phyloP scores from a whole-genome alignment of 805 yeast genomes.

The Candida oleophila region DNA sequence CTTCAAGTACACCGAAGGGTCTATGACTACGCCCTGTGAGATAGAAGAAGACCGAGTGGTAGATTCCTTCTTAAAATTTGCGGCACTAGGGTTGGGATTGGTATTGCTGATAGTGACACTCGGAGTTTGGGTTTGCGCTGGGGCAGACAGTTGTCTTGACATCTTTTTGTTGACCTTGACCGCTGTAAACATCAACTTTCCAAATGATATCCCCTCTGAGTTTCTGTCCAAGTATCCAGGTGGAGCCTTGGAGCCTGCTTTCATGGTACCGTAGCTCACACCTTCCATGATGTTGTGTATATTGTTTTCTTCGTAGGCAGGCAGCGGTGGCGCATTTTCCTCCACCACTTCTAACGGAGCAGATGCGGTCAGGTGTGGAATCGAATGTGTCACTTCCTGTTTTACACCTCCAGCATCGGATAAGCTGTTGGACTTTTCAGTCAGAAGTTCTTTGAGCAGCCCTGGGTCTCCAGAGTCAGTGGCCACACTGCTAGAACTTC shows the following conservation, averaged over 20 bases:
- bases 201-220: slow-evolving; percentile 55
- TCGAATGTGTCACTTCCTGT: neutral
- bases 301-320: neutral
- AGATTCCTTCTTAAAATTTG: slow-evolving; percentile 22
- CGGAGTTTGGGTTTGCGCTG: slow-evolving; percentile 9
- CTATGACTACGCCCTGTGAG: neutral
- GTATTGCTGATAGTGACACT: neutral
- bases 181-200: slow-evolving; percentile 75
- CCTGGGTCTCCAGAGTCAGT: too few species aligned
- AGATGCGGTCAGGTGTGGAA: neutral
- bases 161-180: slow-evolving; percentile 48
- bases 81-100: neutral
- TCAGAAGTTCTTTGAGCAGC: neutral
- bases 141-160: slow-evolving; percentile 12
- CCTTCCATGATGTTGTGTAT: slow-evolving; percentile 4
- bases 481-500: neutral
- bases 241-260: slow-evolving; percentile 6
- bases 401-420: neutral
- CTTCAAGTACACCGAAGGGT: slow-evolving; percentile 3
- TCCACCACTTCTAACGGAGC: neutral
- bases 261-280: slow-evolving; percentile 2
- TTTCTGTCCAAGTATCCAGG: slow-evolving; percentile 1
- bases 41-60: slow-evolving; percentile 13
- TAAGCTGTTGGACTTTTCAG: neutral
- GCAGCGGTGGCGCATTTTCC: neutral